Conservation (phyloP, 2,329 filamentous ascomycete species). For the Thermomyces lanuginosus region DNA sequence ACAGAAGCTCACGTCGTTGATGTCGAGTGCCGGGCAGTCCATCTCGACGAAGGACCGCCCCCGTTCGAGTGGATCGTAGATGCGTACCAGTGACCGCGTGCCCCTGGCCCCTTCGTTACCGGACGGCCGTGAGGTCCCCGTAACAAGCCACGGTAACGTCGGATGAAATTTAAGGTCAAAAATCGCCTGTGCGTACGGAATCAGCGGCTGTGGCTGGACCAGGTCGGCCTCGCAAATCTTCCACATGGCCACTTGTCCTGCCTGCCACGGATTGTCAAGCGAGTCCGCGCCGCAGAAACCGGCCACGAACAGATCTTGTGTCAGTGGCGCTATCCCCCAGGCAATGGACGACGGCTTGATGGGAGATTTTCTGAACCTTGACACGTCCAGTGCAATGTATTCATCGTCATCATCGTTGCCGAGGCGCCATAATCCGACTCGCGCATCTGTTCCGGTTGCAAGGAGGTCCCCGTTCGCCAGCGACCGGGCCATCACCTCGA, state of each 20-base stretch:
- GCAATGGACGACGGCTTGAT: constrained; percentile 28
- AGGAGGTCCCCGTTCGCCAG: constrained; percentile 21
- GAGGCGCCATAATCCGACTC: constrained; percentile 20
- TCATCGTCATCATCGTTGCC: no score
- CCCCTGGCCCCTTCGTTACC: constrained; percentile 10
- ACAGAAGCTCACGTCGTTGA: constrained; percentile 43
- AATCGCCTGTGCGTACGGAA: constrained; percentile 35
- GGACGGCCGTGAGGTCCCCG: constrained; percentile 31
- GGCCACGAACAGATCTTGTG: constrained; percentile 33
- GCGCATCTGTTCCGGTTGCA: constrained; percentile 32
- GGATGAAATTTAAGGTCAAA: constrained; percentile 45
- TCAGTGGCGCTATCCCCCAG: constrained; percentile 28
- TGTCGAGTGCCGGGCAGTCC: constrained; percentile 43
- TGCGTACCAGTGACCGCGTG: constrained; percentile 35
- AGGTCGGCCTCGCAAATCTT: constrained; percentile 27
- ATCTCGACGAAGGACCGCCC: constrained; percentile 28
- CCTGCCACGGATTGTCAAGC: constrained; percentile 17
- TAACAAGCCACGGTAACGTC: constrained; percentile 33
- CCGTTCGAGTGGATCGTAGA: constrained; percentile 32
- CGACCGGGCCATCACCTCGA: constrained; percentile 37
- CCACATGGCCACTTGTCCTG: constrained; percentile 41
- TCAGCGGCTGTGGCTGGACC: constrained; percentile 22
- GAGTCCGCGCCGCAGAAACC: constrained; percentile 35
- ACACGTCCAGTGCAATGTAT: constrained; percentile 15
- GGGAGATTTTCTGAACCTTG: constrained; percentile 8